Evolutionary conservation across 805 yeast species (phyloP).

Genomic region (Limtongia smithiae): DNA sequence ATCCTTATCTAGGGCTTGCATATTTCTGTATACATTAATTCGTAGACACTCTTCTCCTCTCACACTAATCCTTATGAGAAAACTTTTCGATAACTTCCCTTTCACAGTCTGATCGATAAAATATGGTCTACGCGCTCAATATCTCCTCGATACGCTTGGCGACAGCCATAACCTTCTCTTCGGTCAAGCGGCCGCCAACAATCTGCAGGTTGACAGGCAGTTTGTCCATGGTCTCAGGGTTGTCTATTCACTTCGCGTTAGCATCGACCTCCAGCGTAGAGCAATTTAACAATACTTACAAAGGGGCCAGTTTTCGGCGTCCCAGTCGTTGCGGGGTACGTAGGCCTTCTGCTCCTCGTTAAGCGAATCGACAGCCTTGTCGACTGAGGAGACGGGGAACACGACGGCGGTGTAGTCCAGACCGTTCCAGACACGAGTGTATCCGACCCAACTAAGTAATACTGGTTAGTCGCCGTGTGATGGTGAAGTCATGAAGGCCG

Average conservation of each 20-base stretch:
- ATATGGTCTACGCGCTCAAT: conserved; percentile 10
- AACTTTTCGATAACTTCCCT: neutral
- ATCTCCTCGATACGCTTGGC: conserved; percentile 31
- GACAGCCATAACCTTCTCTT: conserved; percentile 30
- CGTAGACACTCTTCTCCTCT: too few species aligned
- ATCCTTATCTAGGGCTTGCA: too few species aligned
- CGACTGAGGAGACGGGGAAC: conserved; percentile 30
- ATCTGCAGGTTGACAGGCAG: conserved; percentile 31
- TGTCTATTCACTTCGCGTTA: too few species aligned
- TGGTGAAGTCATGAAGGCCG: neutral
- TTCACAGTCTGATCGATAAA: neutral
- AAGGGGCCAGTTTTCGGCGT: conserved; percentile 27
- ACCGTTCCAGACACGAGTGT: conserved; percentile 32
- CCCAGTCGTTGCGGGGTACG: conserved; percentile 29
- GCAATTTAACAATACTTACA: conserved; percentile 18
- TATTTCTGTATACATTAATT: too few species aligned
- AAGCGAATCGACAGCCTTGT: conserved; percentile 24
- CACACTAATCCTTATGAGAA: too few species aligned
- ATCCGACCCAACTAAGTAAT: conserved; percentile 32
- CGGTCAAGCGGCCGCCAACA: conserved; percentile 28
- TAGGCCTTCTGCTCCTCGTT: conserved; percentile 23
- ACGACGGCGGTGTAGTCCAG: conserved; percentile 32
- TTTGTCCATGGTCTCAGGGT: conserved; percentile 30
- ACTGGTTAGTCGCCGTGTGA: too few species aligned
- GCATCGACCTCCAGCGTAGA: too few species aligned